A percentile compares a stretch with the other conserved stretches of the same genome.
Evolutionary conservation across 345 rosid genomes (phyloP).

Genomic region (Rhizophora mangle): DNA sequence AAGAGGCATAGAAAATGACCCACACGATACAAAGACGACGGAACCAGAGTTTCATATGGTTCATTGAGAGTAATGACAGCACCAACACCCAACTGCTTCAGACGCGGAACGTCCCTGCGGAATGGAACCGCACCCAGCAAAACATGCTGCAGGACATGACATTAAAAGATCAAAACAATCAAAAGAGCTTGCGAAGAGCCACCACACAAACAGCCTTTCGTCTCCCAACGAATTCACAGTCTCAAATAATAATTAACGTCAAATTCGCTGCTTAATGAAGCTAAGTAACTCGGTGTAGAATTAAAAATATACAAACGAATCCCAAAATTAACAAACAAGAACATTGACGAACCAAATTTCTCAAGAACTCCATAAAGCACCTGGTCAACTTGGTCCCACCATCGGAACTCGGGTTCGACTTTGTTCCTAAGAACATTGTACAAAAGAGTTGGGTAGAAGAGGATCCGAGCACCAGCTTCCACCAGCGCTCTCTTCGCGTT

Average conservation of each 20-base stretch:
- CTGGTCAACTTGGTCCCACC: slow-evolving; percentile 75
- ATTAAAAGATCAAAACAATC: neutral
- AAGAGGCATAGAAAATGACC: slow-evolving; percentile 15
- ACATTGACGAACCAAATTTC: neutral
- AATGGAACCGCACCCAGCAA: slow-evolving; percentile 89
- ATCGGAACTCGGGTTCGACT: slow-evolving; percentile 56
- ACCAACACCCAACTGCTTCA: slow-evolving; percentile 72
- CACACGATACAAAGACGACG: slow-evolving; percentile 66
- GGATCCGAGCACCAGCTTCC: slow-evolving; percentile 63
- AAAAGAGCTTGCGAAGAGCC: too few relatives aligned
- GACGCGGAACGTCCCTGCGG: slow-evolving; percentile 67
- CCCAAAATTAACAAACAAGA: neutral
- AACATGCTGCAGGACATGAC: slow-evolving; percentile 44
- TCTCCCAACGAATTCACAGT: too few relatives aligned
- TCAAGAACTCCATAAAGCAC: slow-evolving; percentile 20
- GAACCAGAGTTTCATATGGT: slow-evolving; percentile 76
- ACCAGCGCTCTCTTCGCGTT: slow-evolving; percentile 56
- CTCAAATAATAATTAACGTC: too few relatives aligned
- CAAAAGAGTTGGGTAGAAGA: slow-evolving; percentile 64
- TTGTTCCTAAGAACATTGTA: slow-evolving; percentile 62
- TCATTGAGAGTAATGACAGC: slow-evolving; percentile 86
- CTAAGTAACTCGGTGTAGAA: too few relatives aligned
- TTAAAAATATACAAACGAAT: too few relatives aligned
- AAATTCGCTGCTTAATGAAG: too few relatives aligned
- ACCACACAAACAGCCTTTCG: too few relatives aligned